Evolutionary conservation across 106 monocot genomes (phyloP), one percentile per base, ranked within the genome.

Genomic region (Vanilla planifolia): DNA sequence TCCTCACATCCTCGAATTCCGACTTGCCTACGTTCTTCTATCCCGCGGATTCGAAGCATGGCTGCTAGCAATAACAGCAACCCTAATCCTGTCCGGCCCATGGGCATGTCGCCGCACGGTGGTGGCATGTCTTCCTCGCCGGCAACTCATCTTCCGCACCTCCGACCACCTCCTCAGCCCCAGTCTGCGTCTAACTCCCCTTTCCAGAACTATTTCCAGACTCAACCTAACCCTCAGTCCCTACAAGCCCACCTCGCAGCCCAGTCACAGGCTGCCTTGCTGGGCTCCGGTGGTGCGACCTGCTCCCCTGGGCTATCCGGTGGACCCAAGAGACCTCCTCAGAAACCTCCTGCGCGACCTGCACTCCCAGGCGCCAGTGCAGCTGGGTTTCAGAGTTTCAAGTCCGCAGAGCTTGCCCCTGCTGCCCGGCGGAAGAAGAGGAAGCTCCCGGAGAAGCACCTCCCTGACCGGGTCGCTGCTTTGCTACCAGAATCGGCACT

Each of bases 391-490:
- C 51, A 56, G 5, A 23, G 41, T 36, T 79, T 80, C 69, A 84
- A 77, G 51, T 45, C 72, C 20, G 73, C 79, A 29, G 96, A 98
- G 56, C 76, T 98, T 29, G 72, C 96, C 45, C 84, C 96, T 2
- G 96, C 91, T 6, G 83, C 91, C 32, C 68, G 86, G 3, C 70
- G 88, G 29, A 92, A 88, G 84, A 98, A 98, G 79, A 84, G 86
- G 45, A 98, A 88, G 82, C 80, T 92, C 55, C 88, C 84, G 2
- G 96, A 98, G 66, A 98, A 92, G 72, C 74, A 84, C 50, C 79
- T 98, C 4, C 96, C 96, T 0, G 96, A 98, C 25, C 81, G 96
- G 6, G 96, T 98, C 13, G 96, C 96, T 0, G 87, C 90, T 3
- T 79, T 98, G 19, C 71, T 98, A 9, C 96, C 96, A 0, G 96